Conservation (phyloP, 2,329 filamentous ascomycete species). For the Pseudocercospora pini-densiflorae region DNA sequence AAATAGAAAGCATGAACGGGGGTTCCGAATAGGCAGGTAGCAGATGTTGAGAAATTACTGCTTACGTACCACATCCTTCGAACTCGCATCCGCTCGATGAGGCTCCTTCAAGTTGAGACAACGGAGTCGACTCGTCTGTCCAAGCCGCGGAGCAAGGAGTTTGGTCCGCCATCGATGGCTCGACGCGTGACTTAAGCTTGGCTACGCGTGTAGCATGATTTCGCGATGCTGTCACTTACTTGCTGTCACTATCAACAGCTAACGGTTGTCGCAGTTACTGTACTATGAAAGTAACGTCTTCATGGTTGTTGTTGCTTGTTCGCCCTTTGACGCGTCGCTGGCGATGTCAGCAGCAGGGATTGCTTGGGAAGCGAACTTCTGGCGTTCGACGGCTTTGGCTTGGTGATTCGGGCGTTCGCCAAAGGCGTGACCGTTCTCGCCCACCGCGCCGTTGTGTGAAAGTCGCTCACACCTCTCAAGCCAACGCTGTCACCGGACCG, state of each 20-base stretch:
- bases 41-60: constrained; percentile 7
- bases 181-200: background rate
- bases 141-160: background rate
- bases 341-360: background rate
- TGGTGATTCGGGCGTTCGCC: background rate
- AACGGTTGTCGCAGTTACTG: background rate
- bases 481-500: background rate
- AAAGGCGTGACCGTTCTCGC: background rate
- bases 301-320: background rate
- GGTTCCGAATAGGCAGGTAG: background rate
- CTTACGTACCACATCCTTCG: constrained; percentile 7
- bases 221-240: background rate
- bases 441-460: background rate
- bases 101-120: background rate
- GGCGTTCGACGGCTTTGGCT: constrained; percentile 5
- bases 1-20: background rate
- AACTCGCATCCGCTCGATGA: background rate
- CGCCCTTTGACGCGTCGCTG: background rate
- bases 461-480: background rate
- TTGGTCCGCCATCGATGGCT: background rate
- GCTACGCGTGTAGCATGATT: background rate
- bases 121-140: background rate
- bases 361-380: background rate
- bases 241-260: too few species aligned
- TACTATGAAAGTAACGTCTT: background rate